Base-by-base conservation (phyloP, 306 rosid genomes). In the Quercus aquifolioides region DNA sequence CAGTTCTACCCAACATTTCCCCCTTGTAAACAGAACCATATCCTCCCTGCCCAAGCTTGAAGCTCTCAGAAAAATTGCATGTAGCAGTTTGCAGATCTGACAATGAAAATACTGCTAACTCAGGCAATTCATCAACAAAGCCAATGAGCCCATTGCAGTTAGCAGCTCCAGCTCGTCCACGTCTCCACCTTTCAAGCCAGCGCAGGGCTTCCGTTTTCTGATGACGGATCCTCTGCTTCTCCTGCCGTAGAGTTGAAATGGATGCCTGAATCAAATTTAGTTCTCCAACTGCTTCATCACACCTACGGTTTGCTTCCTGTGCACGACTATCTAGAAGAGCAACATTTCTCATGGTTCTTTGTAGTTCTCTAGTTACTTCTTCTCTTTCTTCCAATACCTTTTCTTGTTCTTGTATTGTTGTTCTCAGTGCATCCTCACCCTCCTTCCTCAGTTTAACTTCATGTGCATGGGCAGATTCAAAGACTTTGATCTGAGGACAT, bases 161-260 rank as follows among this genome's bases (percentile, higher is more conserved):
- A 55, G 85, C 78, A n/a, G 84, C 87, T 83, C 87, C 89, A 86
- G 79, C 85, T 76, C 84, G 88, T 76, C 85, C 84, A 25, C 75
- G 81, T 86, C 82, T 89, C 97, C 97, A 93, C 49, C 90, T 84
- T 59, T 88, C 90, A 62, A 93, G 89, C 96, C 97, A 93, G 83
- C 54, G 84, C 55, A 79, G 74, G 26, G 94, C 97, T 84, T 88
- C 91, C 43, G 76, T 83, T 81, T 88, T 93, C 84, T 91, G 94
- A 69, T 80, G 76, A 74, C 86, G 85, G 54, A 93, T 84, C 82
- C 79, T 79, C 87, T 93, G 91, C 72, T 81, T 93, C 83, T 93
- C 97, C 52, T 84, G 84, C 87, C 74, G 74, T 60, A 93, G 79
- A 75, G 80, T 84, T 83, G 91, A 82, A 83, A 91, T 84, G 69